A percentile compares a stretch with the other conserved stretches of the same genome.
Evolutionary conservation across 2,329 filamentous ascomycete species (phyloP).

Genomic region (Xylaria sp.): DNA sequence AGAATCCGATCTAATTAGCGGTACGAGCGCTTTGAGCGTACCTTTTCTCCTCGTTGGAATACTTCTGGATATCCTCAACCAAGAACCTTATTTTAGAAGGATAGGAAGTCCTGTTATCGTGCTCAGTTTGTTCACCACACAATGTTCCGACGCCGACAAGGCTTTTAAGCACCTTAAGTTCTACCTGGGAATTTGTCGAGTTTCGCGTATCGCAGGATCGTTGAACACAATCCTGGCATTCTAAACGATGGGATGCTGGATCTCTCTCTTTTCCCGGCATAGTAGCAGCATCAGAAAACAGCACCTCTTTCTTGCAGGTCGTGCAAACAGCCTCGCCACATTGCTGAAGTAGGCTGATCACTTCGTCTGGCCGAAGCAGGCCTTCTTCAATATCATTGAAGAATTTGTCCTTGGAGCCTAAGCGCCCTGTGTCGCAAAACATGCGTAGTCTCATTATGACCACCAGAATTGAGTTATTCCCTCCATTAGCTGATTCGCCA

Average conservation of each 20-base stretch:
- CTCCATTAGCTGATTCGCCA: neutral
- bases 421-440: conserved; percentile 43
- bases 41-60: conserved; percentile 42
- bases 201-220: neutral
- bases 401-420: neutral
- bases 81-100: conserved; percentile 43
- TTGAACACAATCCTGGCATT: conserved; percentile 14
- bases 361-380: conserved; percentile 18
- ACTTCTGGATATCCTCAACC: conserved; percentile 39
- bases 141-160: neutral
- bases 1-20: neutral
- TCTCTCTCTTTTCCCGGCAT: neutral
- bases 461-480: conserved; percentile 34
- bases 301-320: conserved; percentile 22
- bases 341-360: conserved; percentile 33
- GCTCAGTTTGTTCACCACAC: neutral
- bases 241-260: neutral
- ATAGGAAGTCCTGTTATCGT: conserved; percentile 9
- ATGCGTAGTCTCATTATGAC: conserved; percentile 43
- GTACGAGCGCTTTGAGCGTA: neutral
- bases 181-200: neutral
- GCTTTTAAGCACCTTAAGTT: neutral
- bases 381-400: conserved; percentile 25
- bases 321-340: conserved; percentile 24
- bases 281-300: neutral